Base-by-base conservation (phyloP, 352 stramenopile genomes). In the Thalassiosira exigua region DNA sequence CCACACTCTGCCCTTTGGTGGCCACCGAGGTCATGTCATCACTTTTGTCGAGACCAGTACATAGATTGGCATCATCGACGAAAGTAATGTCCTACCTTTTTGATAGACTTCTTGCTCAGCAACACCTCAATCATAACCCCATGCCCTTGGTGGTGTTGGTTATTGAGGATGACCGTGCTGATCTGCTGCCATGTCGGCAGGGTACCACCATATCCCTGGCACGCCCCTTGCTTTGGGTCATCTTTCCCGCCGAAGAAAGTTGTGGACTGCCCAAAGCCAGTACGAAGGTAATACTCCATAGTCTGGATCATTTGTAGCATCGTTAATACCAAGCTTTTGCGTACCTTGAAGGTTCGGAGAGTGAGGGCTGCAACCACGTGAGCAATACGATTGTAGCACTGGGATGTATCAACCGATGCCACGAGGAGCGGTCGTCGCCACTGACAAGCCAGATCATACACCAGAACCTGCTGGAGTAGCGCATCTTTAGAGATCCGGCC, bases 211-310 rank as follows among this genome's bases (percentile, higher is more conserved):
- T 73, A 56, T 0, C 36, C 64, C 42, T 73, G 64, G 11, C 48
- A 60, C 12, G 62, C 19, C 1, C 64, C 51, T 21, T 19, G 39
- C 27, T 33, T 41, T 22, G 14, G 3, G 1, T 32, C 21, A 27
- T 32, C 9, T 14, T 36, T n/a, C 4, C 50, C 51, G n/a, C 48
- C 51, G 1, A 56, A 44, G 19, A 4, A 62, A 0, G 32, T 30
- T 1, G 7, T 19, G 11, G 64, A 73, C 30, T 73, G n/a, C 2
- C 50, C 50, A 14, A 42, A 73, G 1, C 64, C 64, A 0, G 36
- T 73, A 0, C 50, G 9, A 0, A 73, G 50, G 26, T 29, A 64
- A 53, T 64, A 73, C n/a, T 73, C 30, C 64, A 73, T 73, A 1
- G 14, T 9, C 2, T 73, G 64, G 3, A 73, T 51, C 0, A 51